Evolutionary conservation across 805 yeast genomes (phyloP).

Genomic region (Barnettozyma populi): DNA sequence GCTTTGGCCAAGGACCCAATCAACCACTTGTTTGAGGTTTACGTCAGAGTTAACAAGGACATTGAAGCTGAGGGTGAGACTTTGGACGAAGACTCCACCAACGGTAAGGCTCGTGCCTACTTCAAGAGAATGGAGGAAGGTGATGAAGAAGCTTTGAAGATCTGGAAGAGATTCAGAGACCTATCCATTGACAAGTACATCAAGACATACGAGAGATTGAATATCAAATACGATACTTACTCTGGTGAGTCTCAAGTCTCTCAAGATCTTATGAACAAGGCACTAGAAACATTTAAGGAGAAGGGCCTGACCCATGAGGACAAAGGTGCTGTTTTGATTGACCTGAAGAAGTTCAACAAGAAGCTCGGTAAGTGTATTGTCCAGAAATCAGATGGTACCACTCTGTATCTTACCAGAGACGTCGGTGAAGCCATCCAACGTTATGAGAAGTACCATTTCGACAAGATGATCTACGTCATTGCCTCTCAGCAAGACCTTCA

Average conservation of each 20-base stretch:
- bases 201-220: conserved; percentile 85
- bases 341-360: conserved; percentile 78
- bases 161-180: conserved; percentile 90
- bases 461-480: conserved; percentile 93
- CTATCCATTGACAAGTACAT: conserved; percentile 81
- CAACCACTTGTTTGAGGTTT: conserved; percentile 90
- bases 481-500: conserved; percentile 97
- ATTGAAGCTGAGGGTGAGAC: conserved; percentile 52
- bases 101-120: conserved; percentile 80
- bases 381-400: conserved; percentile 93
- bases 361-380: conserved; percentile 90
- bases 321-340: conserved; percentile 86
- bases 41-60: conserved; percentile 80
- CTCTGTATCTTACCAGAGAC: conserved; percentile 91
- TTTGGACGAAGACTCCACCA: conserved; percentile 45
- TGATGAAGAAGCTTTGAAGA: conserved; percentile 65
- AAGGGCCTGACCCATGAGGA: conserved; percentile 76
- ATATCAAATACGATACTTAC: conserved; percentile 81
- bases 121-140: conserved; percentile 94
- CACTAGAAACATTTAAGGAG: conserved; percentile 55
- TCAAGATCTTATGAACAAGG: conserved; percentile 61
- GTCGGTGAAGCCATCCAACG: conserved; percentile 95
- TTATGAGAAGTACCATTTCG: conserved; percentile 76
- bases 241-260: conserved; percentile 96
- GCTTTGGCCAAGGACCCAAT: conserved; percentile 73